Conservation (phyloP, 257 asterid species). For the Scutellaria minor region DNA sequence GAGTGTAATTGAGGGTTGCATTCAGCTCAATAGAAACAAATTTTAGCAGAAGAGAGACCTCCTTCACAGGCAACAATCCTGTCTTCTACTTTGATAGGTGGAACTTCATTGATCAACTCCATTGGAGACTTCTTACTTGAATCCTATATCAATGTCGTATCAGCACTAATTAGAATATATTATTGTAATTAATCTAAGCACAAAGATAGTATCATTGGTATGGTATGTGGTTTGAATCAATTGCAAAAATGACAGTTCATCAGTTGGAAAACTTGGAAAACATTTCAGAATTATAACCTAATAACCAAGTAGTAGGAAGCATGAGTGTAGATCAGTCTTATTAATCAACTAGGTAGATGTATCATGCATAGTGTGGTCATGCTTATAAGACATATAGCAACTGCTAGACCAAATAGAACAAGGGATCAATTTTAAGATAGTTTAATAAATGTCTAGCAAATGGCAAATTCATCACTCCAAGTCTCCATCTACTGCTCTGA, state of each 20-base stretch:
- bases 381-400: not conserved
- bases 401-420: slow-evolving; percentile 2
- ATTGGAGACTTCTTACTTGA: slow-evolving; percentile 82
- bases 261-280: slow-evolving; percentile 1
- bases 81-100: slow-evolving; percentile 87
- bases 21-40: slow-evolving; percentile 8
- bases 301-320: too few species aligned
- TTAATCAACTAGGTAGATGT: not conserved
- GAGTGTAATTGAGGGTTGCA: not conserved
- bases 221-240: not conserved
- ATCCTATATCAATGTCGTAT: slow-evolving; percentile 51
- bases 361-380: not conserved
- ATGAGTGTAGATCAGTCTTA: not conserved
- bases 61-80: slow-evolving; percentile 93
- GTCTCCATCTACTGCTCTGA: not conserved
- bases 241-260: slow-evolving; percentile 14
- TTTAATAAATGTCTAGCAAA: not conserved
- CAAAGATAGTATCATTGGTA: too few species aligned
- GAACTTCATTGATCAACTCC: slow-evolving; percentile 97
- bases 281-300: not conserved
- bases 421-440: slow-evolving; percentile 1
- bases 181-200: too few species aligned
- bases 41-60: slow-evolving; percentile 45
- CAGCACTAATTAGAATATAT: slow-evolving; percentile 13
- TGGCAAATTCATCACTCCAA: not conserved